Percentiles rank a stretch among this genome's conserved stretches.
Conservation (phyloP, 2,329 filamentous ascomycete species). For the Cordyceps fumosorosea region DNA sequence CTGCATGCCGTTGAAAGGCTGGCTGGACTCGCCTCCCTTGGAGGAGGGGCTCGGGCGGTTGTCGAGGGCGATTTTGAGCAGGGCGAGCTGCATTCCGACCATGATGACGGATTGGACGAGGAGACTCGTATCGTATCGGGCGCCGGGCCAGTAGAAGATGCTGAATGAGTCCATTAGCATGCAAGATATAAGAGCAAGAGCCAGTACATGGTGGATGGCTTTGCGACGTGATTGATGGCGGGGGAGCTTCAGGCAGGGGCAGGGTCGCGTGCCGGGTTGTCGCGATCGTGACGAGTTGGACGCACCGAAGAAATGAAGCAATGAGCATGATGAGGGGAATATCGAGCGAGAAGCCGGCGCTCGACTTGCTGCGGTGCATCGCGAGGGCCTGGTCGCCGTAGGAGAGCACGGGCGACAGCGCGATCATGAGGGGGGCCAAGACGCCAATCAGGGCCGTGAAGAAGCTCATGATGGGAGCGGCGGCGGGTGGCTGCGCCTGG, state of each 20-base stretch:
- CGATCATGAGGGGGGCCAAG: constrained; percentile 56
- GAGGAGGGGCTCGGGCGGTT: constrained; percentile 54
- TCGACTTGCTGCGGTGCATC: constrained; percentile 58
- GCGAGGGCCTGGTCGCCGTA: constrained; percentile 60
- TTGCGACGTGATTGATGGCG: not conserved
- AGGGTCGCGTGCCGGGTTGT: not conserved
- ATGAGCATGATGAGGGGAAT: constrained; percentile 68
- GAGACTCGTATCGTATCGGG: constrained; percentile 56
- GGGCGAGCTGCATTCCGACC: constrained; percentile 54
- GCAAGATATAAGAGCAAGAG: constrained; percentile 15
- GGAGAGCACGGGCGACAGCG: constrained; percentile 56
- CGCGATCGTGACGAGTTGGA: not conserved
- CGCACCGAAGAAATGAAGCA: constrained; percentile 57
- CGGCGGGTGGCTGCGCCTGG: not conserved
- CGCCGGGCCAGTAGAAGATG: constrained; percentile 64
- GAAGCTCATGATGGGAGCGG: constrained; percentile 27
- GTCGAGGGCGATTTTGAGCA: constrained; percentile 63
- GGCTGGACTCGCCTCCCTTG: constrained; percentile 52
- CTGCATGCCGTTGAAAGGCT: constrained; percentile 55
- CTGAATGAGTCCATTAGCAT: constrained; percentile 29
- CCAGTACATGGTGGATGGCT: not conserved
- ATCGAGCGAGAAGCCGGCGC: constrained; percentile 63
- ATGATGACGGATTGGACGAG: constrained; percentile 60
- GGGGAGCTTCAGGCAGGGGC: not conserved
- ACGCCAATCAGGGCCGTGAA: constrained; percentile 46